phyloP scores from a whole-genome alignment of 2,329 filamentous ascomycete genomes.

The Colletotrichum acutatum region DNA sequence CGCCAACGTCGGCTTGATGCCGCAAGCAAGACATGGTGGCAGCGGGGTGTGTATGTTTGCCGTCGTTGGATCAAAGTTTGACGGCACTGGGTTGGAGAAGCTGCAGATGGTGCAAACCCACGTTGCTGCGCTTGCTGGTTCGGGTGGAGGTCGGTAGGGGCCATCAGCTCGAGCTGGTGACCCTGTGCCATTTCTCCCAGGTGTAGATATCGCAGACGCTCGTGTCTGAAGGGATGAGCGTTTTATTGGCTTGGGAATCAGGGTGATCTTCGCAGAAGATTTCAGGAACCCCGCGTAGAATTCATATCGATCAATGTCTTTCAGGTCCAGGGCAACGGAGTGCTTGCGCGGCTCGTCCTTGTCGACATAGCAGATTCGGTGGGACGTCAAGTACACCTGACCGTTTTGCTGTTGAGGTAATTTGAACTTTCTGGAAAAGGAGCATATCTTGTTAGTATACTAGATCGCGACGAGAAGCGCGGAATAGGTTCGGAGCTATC shows the following conservation, averaged over 20 bases:
- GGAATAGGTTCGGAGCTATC: neutral
- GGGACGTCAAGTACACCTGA: constrained; percentile 95
- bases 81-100: constrained; percentile 91
- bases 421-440: constrained; percentile 83
- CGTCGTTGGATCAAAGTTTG: constrained; percentile 89
- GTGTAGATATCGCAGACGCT: constrained; percentile 57
- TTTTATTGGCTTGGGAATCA: constrained; percentile 84
- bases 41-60: constrained; percentile 83
- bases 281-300: constrained; percentile 95
- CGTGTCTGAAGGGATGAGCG: constrained; percentile 68
- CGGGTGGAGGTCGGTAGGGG: constrained; percentile 54
- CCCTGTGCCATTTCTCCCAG: constrained; percentile 57
- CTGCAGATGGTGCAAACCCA: constrained; percentile 98
- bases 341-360: constrained; percentile 85
- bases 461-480: neutral
- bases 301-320: constrained; percentile 90
- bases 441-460: neutral
- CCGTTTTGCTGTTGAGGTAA: constrained; percentile 94
- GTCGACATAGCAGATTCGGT: constrained; percentile 95
- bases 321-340: constrained; percentile 87
- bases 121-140: constrained; percentile 71
- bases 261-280: constrained; percentile 91
- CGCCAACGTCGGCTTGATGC: constrained; percentile 88
- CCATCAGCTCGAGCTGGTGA: constrained; percentile 59
- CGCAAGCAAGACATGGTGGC: constrained; percentile 90